Percentiles rank a stretch among this genome's conserved stretches.
Conservation (phyloP, 2,329 filamentous ascomycete species). For the Fonsecaea pugnacius region DNA sequence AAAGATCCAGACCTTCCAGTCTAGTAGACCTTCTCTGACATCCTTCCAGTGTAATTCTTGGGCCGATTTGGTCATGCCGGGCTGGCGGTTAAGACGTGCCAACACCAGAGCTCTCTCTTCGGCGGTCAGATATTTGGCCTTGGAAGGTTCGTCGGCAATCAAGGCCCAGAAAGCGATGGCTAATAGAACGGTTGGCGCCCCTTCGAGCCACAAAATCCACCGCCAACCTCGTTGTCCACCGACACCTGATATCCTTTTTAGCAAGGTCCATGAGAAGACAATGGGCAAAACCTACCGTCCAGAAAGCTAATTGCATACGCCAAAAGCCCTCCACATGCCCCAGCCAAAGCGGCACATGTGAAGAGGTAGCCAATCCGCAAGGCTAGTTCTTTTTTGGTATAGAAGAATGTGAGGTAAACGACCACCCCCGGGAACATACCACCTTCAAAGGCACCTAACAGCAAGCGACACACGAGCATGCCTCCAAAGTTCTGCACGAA, state of each 20-base stretch:
- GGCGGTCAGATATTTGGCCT: conserved; percentile 47
- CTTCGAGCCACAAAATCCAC: background rate
- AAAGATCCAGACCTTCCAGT: conserved; percentile 72
- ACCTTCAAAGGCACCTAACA: conserved; percentile 46
- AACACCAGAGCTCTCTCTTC: conserved; percentile 60
- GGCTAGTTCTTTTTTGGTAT: conserved; percentile 49
- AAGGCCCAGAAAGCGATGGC: conserved; percentile 49
- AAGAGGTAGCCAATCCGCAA: conserved; percentile 49
- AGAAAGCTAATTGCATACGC: conserved; percentile 58
- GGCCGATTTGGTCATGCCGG: conserved; percentile 52
- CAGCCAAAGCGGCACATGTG: conserved; percentile 54
- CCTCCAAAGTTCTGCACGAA: conserved; percentile 51
- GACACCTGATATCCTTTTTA: too few relatives aligned
- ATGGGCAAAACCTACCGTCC: conserved; percentile 44
- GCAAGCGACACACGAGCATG: conserved; percentile 48
- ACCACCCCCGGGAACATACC: conserved; percentile 48
- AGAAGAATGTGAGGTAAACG: conserved; percentile 54
- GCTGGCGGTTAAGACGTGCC: conserved; percentile 53
- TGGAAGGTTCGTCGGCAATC: conserved; percentile 52
- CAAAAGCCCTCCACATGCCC: conserved; percentile 57
- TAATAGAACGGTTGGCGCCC: conserved; percentile 49
- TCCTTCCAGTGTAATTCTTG: conserved; percentile 63
- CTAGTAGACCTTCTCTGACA: conserved; percentile 67
- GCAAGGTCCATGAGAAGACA: too few relatives aligned
- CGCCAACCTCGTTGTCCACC: too few relatives aligned